Evolutionary conservation across 768 basidiomycete genomes (phyloP).

Genomic region (Panellus pusillus): DNA sequence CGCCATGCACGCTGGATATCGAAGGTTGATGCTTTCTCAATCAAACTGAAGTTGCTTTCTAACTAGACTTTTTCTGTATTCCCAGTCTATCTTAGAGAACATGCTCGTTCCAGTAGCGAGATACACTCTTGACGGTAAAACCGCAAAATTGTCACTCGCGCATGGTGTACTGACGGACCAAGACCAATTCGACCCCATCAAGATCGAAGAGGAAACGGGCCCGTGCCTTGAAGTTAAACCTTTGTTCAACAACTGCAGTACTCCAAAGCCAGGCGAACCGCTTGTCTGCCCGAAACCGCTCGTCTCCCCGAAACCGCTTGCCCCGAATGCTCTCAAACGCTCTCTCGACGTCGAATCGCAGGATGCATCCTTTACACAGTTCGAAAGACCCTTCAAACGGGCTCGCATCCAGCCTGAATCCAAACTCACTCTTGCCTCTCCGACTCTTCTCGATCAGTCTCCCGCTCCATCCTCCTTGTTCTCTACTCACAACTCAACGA

Average conservation of each 20-base stretch:
- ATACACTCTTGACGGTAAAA: slow-evolving; percentile 17
- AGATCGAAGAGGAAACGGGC: neutral
- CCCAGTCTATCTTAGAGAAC: slow-evolving; percentile 7
- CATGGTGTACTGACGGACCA: neutral
- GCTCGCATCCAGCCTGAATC: slow-evolving; percentile 7
- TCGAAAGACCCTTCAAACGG: slow-evolving; percentile 12
- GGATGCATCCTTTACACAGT: slow-evolving; percentile 10
- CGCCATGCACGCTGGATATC: slow-evolving; percentile 20
- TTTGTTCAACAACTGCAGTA: neutral
- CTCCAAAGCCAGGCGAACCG: neutral
- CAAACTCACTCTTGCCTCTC: neutral
- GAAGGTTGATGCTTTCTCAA: neutral
- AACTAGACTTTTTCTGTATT: too few species aligned
- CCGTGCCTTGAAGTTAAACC: too few species aligned
- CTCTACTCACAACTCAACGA: neutral
- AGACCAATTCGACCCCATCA: slow-evolving; percentile 17
- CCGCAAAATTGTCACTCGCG: neutral
- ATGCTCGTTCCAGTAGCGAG: slow-evolving; percentile 16
- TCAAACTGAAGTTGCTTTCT: too few species aligned
- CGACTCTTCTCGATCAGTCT: neutral
- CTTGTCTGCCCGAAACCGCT: too few species aligned
- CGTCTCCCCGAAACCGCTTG: neutral
- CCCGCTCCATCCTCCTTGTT: neutral
- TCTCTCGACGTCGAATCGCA: slow-evolving; percentile 1
- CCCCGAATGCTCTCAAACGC: slow-evolving; percentile 14